Conservation (phyloP, 768 basidiomycete genomes). For the Russula sp. region DNA sequence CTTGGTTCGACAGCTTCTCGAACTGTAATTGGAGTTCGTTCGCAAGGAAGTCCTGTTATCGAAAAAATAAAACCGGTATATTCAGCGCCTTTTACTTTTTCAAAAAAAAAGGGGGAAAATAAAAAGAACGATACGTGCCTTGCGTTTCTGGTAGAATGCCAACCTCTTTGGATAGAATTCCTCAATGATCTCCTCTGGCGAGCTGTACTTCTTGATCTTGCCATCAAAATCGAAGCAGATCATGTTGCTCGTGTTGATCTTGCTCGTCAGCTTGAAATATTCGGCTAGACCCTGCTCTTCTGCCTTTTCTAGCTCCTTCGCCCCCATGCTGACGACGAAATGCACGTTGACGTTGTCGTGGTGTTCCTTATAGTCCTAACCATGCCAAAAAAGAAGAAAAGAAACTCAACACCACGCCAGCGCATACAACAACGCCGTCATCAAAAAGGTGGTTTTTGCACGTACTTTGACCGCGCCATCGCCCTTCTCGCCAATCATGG, state of each 20-base stretch:
- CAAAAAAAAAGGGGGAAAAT: no score
- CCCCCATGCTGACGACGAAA: conserved; percentile 74
- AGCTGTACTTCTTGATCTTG: conserved; percentile 89
- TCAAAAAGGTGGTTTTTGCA: background rate
- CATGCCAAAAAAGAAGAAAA: background rate
- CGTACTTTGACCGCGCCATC: conserved; percentile 73
- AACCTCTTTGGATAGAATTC: conserved; percentile 89
- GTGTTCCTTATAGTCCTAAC: conserved; percentile 93
- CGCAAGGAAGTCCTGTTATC: conserved; percentile 68
- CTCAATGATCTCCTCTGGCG: conserved; percentile 85
- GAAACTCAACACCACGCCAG: background rate
- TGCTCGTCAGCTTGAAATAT: conserved; percentile 81
- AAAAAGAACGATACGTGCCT: conserved; percentile 44
- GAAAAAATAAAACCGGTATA: no score
- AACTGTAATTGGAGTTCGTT: conserved; percentile 72
- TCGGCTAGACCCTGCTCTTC: conserved; percentile 85
- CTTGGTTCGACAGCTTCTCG: conserved; percentile 89
- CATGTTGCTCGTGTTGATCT: conserved; percentile 93
- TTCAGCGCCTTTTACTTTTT: no score
- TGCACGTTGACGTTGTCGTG: conserved; percentile 90
- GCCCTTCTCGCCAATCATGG: conserved; percentile 81
- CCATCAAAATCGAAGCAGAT: conserved; percentile 96
- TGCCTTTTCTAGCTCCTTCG: conserved; percentile 77
- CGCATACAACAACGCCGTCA: background rate
- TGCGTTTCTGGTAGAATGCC: conserved; percentile 91